Evolutionary conservation across 23 red algal species (phyloP).

Genomic region (Agarophyton chilense): DNA sequence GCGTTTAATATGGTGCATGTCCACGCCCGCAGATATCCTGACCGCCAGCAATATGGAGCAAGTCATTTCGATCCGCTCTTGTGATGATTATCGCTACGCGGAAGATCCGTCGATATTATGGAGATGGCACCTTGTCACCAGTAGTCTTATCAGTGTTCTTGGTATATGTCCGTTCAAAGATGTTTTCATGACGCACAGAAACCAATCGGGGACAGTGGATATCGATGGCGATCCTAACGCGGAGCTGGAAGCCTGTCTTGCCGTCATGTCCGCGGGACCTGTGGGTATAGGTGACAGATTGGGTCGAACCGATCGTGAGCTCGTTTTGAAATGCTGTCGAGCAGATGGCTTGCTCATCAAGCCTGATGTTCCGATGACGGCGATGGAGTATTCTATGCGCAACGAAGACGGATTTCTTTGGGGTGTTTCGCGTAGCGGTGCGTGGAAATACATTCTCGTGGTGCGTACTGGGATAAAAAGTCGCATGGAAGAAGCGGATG

Average conservation of each 20-base stretch:
- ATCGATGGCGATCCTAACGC: conserved; percentile 69
- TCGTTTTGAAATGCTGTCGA: conserved; percentile 45
- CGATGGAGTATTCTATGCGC: conserved; percentile 46
- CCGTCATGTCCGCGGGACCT: conserved; percentile 50
- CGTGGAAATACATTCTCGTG: conserved; percentile 50
- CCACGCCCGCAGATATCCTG: conserved; percentile 51
- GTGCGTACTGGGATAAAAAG: conserved; percentile 37
- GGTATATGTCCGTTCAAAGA: conserved; percentile 65
- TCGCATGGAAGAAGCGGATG: background rate
- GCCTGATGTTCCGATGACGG: conserved; percentile 48
- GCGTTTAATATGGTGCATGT: conserved; percentile 70
- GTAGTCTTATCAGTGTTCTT: conserved; percentile 21
- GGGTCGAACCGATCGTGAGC: conserved; percentile 32
- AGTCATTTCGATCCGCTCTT: conserved; percentile 51
- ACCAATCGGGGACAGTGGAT: conserved; percentile 13
- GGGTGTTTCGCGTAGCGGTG: conserved; percentile 37
- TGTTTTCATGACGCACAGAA: conserved; percentile 62
- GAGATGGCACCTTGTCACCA: conserved; percentile 62
- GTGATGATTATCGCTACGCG: conserved; percentile 71
- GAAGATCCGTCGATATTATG: conserved; percentile 56
- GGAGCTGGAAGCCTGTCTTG: conserved; percentile 53
- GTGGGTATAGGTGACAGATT: conserved; percentile 61
- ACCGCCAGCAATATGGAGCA: conserved; percentile 12
- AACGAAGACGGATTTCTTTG: conserved; percentile 39
- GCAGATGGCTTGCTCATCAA: conserved; percentile 64